Conservation (phyloP, 768 basidiomycete species). For the Clitopilus passeckerianus region DNA sequence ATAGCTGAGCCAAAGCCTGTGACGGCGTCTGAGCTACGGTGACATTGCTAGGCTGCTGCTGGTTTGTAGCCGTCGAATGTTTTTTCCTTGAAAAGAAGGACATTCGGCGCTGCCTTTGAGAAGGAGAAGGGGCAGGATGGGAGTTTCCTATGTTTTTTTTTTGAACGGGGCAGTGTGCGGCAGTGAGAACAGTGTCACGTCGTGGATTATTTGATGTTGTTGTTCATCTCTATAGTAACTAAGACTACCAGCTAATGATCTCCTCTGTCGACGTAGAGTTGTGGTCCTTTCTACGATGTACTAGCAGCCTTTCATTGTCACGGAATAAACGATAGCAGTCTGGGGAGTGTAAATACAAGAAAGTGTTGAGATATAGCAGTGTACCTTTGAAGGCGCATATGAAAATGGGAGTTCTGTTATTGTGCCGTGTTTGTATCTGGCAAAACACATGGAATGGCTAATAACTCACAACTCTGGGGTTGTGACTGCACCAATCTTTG, state of each 20-base stretch:
- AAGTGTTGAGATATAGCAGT: too few species aligned
- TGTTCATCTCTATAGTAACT: slow-evolving; percentile 1
- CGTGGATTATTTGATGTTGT: not conserved
- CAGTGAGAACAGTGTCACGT: not conserved
- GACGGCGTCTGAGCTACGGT: slow-evolving; percentile 60
- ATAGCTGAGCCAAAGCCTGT: slow-evolving; percentile 62
- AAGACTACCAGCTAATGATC: slow-evolving; percentile 70
- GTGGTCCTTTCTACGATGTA: slow-evolving; percentile 73
- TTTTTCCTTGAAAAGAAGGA: slow-evolving; percentile 91
- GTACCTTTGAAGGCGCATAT: slow-evolving; percentile 66
- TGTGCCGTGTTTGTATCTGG: not conserved
- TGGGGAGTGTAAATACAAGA: slow-evolving; percentile 12
- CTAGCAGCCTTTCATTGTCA: slow-evolving; percentile 60
- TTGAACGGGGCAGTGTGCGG: not conserved
- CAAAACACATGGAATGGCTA: not conserved
- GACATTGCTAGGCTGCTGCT: slow-evolving; percentile 31
- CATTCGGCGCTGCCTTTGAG: slow-evolving; percentile 62
- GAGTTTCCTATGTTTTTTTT: not conserved
- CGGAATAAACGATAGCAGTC: slow-evolving; percentile 74
- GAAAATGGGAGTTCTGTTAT: slow-evolving; percentile 68
- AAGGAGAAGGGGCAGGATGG: not conserved
- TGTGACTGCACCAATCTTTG: slow-evolving; percentile 51
- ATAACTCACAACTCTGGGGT: slow-evolving; percentile 59
- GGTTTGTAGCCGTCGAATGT: slow-evolving; percentile 33
- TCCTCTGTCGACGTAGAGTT: slow-evolving; percentile 40